phyloP scores from a whole-genome alignment of 2,329 filamentous ascomycete species.

The Fusarium paranaense region DNA sequence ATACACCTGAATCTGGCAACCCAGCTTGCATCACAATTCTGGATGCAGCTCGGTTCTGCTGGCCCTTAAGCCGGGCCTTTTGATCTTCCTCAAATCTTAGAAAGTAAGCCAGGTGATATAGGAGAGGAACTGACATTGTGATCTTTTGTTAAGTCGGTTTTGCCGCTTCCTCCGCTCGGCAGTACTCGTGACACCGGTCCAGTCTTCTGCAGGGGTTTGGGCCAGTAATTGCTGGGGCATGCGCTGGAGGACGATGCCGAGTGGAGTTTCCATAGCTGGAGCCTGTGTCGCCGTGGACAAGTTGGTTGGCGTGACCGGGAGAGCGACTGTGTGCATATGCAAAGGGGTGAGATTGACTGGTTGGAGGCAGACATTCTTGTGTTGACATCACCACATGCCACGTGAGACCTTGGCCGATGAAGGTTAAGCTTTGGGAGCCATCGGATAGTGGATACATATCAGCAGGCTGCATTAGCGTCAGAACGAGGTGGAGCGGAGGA shows the following conservation, averaged over 20 bases:
- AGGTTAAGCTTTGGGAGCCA: not conserved
- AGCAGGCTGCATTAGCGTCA: constrained; percentile 30
- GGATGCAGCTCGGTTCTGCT: not conserved
- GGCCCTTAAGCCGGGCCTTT: constrained; percentile 1
- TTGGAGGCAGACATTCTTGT: not conserved
- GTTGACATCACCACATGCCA: not conserved
- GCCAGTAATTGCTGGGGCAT: constrained; percentile 16
- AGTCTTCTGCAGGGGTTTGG: constrained; percentile 12
- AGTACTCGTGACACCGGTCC: constrained; percentile 17
- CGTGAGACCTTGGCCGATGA: not conserved
- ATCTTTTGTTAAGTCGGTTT: constrained; percentile 23
- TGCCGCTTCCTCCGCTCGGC: constrained; percentile 21
- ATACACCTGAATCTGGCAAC: not conserved
- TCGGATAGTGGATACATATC: constrained; percentile 2
- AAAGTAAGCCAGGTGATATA: not conserved
- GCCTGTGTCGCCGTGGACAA: too few relatives aligned
- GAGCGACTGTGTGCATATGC: not conserved
- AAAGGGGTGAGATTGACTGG: not conserved
- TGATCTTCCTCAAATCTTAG: not conserved
- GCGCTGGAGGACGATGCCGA: constrained; percentile 12
- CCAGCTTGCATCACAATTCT: not conserved
- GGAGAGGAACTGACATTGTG: not conserved
- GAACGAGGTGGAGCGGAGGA: not conserved
- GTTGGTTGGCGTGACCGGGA: not conserved
- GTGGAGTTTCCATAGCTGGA: not conserved